phyloP scores from a whole-genome alignment of 106 monocot genomes.

The Apostasia ramifera region DNA sequence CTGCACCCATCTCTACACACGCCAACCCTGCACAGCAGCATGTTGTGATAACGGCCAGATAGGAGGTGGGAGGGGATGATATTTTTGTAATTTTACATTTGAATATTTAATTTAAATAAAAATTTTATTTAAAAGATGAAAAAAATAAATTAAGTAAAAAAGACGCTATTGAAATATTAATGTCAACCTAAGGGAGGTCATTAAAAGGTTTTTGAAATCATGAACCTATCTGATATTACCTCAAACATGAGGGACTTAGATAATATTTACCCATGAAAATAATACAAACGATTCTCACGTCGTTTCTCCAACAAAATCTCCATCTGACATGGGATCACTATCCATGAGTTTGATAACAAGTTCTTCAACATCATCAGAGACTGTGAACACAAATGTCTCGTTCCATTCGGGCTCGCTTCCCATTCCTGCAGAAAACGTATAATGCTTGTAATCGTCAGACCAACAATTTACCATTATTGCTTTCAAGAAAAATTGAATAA shows the following conservation, averaged over 20 bases:
- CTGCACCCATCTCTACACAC: too few relatives aligned
- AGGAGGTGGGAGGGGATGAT: too few relatives aligned
- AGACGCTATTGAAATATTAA: background rate
- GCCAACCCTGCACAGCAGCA: too few relatives aligned
- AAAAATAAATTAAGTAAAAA: background rate
- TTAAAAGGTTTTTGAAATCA: too few relatives aligned
- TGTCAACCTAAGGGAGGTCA: too few relatives aligned
- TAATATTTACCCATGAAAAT: background rate
- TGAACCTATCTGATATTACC: too few relatives aligned
- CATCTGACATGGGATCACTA: conserved; percentile 24
- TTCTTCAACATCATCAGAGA: conserved; percentile 27
- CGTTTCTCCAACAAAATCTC: conserved; percentile 57
- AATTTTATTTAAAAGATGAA: background rate
- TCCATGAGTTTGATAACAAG: conserved; percentile 51
- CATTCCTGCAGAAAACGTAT: conserved; percentile 6
- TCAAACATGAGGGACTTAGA: background rate
- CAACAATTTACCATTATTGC: too few relatives aligned
- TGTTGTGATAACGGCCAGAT: too few relatives aligned
- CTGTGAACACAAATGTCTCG: conserved; percentile 48
- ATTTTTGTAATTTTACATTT: too few relatives aligned
- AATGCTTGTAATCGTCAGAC: too few relatives aligned
- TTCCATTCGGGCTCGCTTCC: conserved; percentile 55
- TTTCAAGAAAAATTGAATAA: too few relatives aligned
- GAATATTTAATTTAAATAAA: too few relatives aligned
- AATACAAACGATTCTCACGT: conserved; percentile 19